Conservation (phyloP, 2,329 filamentous ascomycete genomes). For the Dryadomyces quercivorus region DNA sequence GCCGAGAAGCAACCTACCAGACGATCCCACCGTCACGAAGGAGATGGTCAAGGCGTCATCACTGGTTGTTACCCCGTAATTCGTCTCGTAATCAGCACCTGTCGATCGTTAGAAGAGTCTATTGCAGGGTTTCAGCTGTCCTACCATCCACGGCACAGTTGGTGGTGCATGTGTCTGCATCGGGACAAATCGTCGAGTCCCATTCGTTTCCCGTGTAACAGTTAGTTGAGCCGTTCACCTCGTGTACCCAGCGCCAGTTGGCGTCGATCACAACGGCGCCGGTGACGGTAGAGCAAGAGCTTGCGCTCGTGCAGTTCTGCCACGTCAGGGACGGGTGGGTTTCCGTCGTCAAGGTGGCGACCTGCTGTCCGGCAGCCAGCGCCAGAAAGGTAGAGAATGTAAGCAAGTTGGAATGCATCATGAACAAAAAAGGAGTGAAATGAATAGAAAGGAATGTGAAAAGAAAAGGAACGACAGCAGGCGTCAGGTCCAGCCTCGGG, state of each 20-base stretch:
- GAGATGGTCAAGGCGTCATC: conserved; percentile 35
- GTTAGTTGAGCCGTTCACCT: conserved; percentile 31
- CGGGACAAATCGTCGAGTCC: conserved; percentile 34
- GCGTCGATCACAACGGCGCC: conserved; percentile 40
- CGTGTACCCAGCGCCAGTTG: conserved; percentile 48
- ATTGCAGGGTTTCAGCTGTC: neutral
- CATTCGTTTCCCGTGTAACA: conserved; percentile 36
- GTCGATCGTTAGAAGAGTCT: neutral
- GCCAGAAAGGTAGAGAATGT: conserved; percentile 30
- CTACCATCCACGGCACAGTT: conserved; percentile 43
- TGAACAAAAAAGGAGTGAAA: conserved; percentile 2
- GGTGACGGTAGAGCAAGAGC: conserved; percentile 32
- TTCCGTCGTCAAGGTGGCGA: conserved; percentile 31
- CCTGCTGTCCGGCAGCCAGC: conserved; percentile 31
- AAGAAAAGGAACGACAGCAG: conserved; percentile 14
- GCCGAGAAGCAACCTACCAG: conserved; percentile 20
- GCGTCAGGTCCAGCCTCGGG: conserved; percentile 1
- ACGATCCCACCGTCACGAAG: conserved; percentile 28
- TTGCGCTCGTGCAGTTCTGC: conserved; percentile 33
- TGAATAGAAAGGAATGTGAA: conserved; percentile 20
- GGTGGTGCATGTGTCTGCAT: conserved; percentile 34
- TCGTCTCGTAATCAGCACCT: conserved; percentile 35
- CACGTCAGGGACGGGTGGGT: conserved; percentile 39
- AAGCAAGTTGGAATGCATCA: conserved; percentile 14
- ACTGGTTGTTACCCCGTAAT: conserved; percentile 38